phyloP scores from a whole-genome alignment of 2,329 filamentous ascomycete species.

The Xylaria sp. region DNA sequence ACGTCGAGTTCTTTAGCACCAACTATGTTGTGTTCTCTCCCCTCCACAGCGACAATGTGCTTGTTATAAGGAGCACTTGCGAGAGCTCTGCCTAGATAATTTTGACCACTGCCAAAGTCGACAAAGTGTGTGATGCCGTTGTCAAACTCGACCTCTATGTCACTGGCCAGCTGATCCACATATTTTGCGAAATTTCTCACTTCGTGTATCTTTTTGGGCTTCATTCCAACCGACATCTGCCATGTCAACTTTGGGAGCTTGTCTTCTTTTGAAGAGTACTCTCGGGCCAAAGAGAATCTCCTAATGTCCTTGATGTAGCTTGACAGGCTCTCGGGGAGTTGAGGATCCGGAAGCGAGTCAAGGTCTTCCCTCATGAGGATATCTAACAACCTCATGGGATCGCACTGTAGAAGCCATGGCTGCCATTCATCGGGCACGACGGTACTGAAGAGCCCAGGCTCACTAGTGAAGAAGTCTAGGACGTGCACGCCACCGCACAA shows the following conservation, averaged over 20 bases:
- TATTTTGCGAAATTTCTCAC: conserved; percentile 91
- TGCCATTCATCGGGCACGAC: conserved; percentile 85
- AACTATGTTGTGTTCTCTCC: conserved; percentile 83
- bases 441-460: conserved; percentile 82
- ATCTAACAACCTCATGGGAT: conserved; percentile 81
- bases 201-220: conserved; percentile 93
- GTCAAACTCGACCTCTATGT: conserved; percentile 67
- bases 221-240: conserved; percentile 89
- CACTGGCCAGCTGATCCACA: conserved; percentile 69
- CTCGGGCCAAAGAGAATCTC: conserved; percentile 72
- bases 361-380: conserved; percentile 84
- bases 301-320: conserved; percentile 79
- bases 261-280: conserved; percentile 60
- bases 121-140: conserved; percentile 83
- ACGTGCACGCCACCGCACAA: conserved; percentile 98
- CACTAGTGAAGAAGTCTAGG: conserved; percentile 90
- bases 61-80: conserved; percentile 87
- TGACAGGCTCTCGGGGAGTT: conserved; percentile 68
- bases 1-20: conserved; percentile 87
- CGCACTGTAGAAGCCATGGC: conserved; percentile 74
- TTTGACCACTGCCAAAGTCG: conserved; percentile 96
- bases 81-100: conserved; percentile 89
- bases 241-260: conserved; percentile 70
- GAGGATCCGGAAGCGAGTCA: conserved; percentile 48
- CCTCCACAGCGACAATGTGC: conserved; percentile 90